Evolutionary conservation across 345 rosid species (phyloP).

Genomic region (Sonneratia alba): DNA sequence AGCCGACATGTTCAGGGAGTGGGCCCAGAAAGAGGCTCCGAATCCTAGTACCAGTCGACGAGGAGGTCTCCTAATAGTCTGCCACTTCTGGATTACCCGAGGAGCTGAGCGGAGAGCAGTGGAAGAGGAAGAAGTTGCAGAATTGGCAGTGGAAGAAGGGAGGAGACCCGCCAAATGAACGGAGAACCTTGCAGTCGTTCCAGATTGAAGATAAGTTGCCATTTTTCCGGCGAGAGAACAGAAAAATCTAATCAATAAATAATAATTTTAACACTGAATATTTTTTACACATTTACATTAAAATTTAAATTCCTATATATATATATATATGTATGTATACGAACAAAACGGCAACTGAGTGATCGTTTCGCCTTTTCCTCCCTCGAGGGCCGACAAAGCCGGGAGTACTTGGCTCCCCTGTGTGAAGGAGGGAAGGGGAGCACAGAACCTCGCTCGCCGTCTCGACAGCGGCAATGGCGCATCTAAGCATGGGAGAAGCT

Average conservation of each 20-base stretch:
- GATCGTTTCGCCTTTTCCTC: no score
- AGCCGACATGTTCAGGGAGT: constrained; percentile 36
- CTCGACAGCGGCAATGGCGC: constrained; percentile 24
- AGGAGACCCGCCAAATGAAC: constrained; percentile 11
- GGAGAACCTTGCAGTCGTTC: constrained; percentile 23
- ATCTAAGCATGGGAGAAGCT: constrained; percentile 75
- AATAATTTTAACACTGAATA: no score
- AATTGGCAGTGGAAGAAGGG: constrained; percentile 9
- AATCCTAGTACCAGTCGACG: constrained; percentile 52
- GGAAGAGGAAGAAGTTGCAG: background rate
- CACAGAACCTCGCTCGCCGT: no score
- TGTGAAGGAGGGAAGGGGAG: no score
- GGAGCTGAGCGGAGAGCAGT: constrained; percentile 19
- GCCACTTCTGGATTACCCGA: background rate
- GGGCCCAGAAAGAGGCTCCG: constrained; percentile 54
- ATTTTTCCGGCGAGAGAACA: constrained; percentile 11
- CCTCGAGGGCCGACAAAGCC: no score
- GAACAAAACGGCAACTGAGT: no score
- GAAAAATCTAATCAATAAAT: no score
- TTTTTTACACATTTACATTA: no score
- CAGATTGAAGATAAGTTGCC: constrained; percentile 22
- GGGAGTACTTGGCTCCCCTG: no score
- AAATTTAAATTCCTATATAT: no score
- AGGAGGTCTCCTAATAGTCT: constrained; percentile 22
- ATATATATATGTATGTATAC: no score